Percentiles rank a stretch among this genome's conserved stretches.
These are phyloP conservation scores for Geotrichum klebahnii DNA, from an alignment of 1,139 yeast genomes.

Conservation along the genomic window DNA sequence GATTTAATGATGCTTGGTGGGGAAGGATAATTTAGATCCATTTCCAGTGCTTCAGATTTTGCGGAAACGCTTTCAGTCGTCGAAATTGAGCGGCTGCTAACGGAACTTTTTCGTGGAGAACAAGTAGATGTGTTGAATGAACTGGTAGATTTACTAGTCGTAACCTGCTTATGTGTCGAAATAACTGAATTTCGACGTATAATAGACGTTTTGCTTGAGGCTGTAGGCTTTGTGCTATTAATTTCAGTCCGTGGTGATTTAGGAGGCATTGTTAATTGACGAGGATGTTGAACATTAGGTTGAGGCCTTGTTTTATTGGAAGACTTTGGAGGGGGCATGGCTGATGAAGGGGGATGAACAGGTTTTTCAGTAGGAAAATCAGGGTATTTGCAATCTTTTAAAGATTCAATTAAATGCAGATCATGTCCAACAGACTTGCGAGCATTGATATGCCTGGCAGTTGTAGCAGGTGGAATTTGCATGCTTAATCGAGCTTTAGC, in stretches of 20 bases:
- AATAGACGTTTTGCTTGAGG: not conserved
- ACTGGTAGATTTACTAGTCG: not conserved
- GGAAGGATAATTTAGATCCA: too few species aligned
- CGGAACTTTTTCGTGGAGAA: not conserved
- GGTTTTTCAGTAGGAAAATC: not conserved
- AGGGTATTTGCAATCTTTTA: conserved; percentile 1
- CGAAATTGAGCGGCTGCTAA: not conserved
- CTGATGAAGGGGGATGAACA: not conserved
- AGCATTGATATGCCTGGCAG: not conserved
- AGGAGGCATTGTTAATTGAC: conserved; percentile 1
- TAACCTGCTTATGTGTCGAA: not conserved
- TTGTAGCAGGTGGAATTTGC: not conserved
- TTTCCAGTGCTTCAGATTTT: too few species aligned
- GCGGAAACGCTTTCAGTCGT: too few species aligned
- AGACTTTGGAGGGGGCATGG: conserved; percentile 6
- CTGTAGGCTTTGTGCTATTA: not conserved
- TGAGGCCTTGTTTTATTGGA: conserved; percentile 7
- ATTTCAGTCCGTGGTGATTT: not conserved
- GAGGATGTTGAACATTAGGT: not conserved
- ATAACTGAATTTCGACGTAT: conserved; percentile 5
- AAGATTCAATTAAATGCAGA: not conserved
- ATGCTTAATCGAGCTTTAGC: conserved; percentile 10
- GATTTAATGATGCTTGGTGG: too few species aligned
- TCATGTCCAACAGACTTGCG: not conserved
- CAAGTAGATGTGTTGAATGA: not conserved